Evolutionary conservation across 1,284 basidiomycete genomes (phyloP), one percentile per base, ranked within the genome.

Genomic region (Pisolithus thermaeus): DNA sequence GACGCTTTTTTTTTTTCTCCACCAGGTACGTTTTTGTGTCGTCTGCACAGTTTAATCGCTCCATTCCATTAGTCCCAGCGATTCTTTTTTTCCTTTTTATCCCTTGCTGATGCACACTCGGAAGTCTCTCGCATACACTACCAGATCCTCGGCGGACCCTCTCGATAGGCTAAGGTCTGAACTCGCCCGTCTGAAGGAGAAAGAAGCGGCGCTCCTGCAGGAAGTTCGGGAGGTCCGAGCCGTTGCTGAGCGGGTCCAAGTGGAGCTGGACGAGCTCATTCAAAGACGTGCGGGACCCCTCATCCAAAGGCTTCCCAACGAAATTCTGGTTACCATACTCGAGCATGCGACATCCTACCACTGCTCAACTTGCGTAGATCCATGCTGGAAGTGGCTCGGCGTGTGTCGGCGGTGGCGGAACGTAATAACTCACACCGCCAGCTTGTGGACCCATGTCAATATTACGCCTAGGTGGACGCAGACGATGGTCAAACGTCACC

Each of bases 321-420:
- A 43, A 12, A 49, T 43, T 22, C 22, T 43, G 0, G 40, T 36
- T 11, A 20, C 27, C 20, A 43, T 49, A 16, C 23, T 49, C 14
- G 40, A 49, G 22, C 30, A 49, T 8, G 48, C 48, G 30, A 43
- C 48, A 3, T 22, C 48, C 16, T 43, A 32, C 20, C 40, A 41
- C 9, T 40, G 20, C 20, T 27, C 28, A 5, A 41, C 39, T 4
- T 41, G 25, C 14, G 40, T 35, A 1, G 48, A 49, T 16, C 41
- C 48, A n/a, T 46, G 44, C 32, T 49, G 48, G 48, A 49, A 41
- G n/a, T 49, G 48, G 48, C 30, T 49, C 4, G 48, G 39, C 14
- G 40, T 49, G 18, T 49, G 39, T 36, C 48, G 20, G 18, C 48
- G 40, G 6, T 49, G 48, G 48, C 20, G 28, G 22, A 43, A 32